Evolutionary conservation across 768 basidiomycete species (phyloP).

Genomic region (Lactarius vividus): DNA sequence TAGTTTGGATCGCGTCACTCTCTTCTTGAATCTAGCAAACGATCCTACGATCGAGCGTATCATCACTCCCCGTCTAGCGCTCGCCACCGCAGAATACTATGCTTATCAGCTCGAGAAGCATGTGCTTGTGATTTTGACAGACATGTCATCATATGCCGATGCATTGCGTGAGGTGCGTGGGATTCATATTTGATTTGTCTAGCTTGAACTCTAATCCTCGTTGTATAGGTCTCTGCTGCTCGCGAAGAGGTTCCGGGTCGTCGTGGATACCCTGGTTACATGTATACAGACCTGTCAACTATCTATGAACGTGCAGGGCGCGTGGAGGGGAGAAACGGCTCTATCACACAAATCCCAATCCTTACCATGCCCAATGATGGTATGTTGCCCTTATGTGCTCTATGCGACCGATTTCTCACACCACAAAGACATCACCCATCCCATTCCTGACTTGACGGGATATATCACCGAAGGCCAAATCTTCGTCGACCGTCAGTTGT

Average conservation of each 20-base stretch:
- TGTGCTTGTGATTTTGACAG: slow-evolving; percentile 97
- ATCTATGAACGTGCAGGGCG: slow-evolving; percentile 99
- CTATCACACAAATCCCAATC: slow-evolving; percentile 99
- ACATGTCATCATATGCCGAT: slow-evolving; percentile 98
- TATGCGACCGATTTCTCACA: slow-evolving; percentile 10
- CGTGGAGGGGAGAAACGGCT: slow-evolving; percentile 95
- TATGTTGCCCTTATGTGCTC: slow-evolving; percentile 38
- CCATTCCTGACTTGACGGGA: slow-evolving; percentile 98
- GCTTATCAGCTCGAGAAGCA: slow-evolving; percentile 99
- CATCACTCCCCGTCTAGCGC: slow-evolving; percentile 95
- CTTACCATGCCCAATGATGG: slow-evolving; percentile 99
- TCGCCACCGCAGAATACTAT: slow-evolving; percentile 99
- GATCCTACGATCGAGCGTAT: slow-evolving; percentile 99
- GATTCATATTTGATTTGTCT: slow-evolving; percentile 26
- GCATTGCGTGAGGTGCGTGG: slow-evolving; percentile 83
- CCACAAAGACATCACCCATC: slow-evolving; percentile 93
- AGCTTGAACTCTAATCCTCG: slow-evolving; percentile 15
- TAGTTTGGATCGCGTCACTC: slow-evolving; percentile 92
- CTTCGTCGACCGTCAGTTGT: slow-evolving; percentile 93
- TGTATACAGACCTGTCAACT: slow-evolving; percentile 99
- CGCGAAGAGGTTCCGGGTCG: slow-evolving; percentile 99
- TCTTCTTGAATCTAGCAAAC: slow-evolving; percentile 98
- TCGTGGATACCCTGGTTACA: slow-evolving; percentile 96
- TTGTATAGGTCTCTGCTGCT: slow-evolving; percentile 84
- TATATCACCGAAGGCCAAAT: slow-evolving; percentile 99